Evolutionary conservation across 164 flowering plant genomes (phyloP).

Genomic region (Houttuynia cordata): DNA sequence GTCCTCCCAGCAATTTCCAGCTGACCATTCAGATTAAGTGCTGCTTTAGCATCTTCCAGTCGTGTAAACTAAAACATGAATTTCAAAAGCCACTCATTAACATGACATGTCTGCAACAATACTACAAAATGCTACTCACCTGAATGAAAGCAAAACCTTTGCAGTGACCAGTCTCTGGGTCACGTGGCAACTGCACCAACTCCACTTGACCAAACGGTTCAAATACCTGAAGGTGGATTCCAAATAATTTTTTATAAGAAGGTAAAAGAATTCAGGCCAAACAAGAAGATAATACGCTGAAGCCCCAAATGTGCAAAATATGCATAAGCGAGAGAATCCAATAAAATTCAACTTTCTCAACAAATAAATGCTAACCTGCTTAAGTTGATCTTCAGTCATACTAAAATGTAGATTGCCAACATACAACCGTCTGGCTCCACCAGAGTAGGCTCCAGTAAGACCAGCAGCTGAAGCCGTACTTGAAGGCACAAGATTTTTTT

Average conservation of each 20-base stretch:
- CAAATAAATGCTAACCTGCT: slow-evolving; percentile 35
- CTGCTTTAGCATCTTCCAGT: slow-evolving; percentile 91
- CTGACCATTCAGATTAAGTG: slow-evolving; percentile 76
- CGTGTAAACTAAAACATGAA: slow-evolving; percentile 62
- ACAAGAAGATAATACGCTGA: neutral
- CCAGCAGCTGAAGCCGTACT: slow-evolving; percentile 42
- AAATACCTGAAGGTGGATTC: slow-evolving; percentile 44
- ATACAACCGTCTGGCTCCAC: slow-evolving; percentile 77
- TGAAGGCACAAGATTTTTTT: slow-evolving; percentile 87
- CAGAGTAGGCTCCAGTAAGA: slow-evolving; percentile 48
- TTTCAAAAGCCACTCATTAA: slow-evolving; percentile 5
- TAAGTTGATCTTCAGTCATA: slow-evolving; percentile 78
- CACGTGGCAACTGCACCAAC: slow-evolving; percentile 83
- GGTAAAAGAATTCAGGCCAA: neutral
- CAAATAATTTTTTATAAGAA: neutral
- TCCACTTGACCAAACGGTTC: slow-evolving; percentile 91
- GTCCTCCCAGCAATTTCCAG: slow-evolving; percentile 74
- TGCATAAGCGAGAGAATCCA: too few species aligned
- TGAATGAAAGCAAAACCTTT: slow-evolving; percentile 95
- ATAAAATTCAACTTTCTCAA: neutral
- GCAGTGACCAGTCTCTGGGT: slow-evolving; percentile 65
- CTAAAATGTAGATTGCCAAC: slow-evolving; percentile 82
- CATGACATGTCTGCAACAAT: neutral
- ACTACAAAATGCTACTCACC: slow-evolving; percentile 21
- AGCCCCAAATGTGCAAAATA: too few species aligned